Base-by-base conservation (phyloP, 768 basidiomycete genomes). In the Phlebiopsis gigantea region DNA sequence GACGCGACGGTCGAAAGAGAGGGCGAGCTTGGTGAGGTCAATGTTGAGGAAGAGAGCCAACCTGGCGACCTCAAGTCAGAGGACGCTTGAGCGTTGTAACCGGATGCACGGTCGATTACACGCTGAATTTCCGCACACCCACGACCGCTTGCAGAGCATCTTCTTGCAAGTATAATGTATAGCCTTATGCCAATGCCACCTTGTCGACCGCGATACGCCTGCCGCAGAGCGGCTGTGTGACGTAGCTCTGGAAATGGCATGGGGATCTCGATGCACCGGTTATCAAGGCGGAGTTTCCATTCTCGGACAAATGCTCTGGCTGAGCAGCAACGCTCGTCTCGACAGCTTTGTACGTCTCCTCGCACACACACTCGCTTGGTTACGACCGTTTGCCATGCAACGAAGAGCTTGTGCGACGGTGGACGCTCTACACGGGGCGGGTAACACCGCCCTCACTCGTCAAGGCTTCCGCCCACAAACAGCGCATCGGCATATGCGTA, bases 281-380 rank as follows among this genome's bases (percentile, higher is more conserved):
- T 21, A 51, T 51, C 50, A 51, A 51, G 31, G 50, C 14, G 34
- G 50, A 41, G 29, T 51, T 51, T n/a, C 50, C 50, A 22, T 51
- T 48, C 39, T 5, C 19, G 30, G 50, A 10, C 8, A 22, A 51
- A 39, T 24, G 34, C 39, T 14, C 34, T 39, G 34, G 31, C 31
- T 39, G 34, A 10, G 31, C 31, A 6, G 34, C n/a, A 9, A 17
- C 17, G 34, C 34, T 10, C 12, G 34, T 17, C 34, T 39, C 34
- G 34, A 39, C 17, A 17, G 34, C 2, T 9, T 39, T 39, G 34
- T 39, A 3, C 34, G 8, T 3, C 34, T n/a, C n/a, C n/a, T n/a
- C n/a, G n/a, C n/a, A n/a, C n/a, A n/a, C 12, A 39, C 12, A 17
- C 34, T 39, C 34, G 34, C 34, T 39, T 3, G 2, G 34, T 39